Percentiles rank a stretch among this genome's conserved stretches.
Evolutionary conservation across 305 asterid genomes (phyloP).

Genomic region (Fraxinus sp.): DNA sequence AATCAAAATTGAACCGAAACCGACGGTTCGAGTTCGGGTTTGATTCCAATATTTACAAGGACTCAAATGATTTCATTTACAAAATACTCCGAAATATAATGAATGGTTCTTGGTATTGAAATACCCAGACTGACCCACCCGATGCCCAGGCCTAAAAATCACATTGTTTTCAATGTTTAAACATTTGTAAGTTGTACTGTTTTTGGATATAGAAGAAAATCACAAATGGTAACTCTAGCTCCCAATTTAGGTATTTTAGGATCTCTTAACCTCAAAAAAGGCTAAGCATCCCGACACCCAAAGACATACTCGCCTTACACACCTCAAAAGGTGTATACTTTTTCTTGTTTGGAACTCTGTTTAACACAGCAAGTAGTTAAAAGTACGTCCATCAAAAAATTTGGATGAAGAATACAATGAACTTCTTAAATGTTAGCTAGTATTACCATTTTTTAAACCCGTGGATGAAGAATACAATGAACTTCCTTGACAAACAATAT

Average conservation of each 20-base stretch:
- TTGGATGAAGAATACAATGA: background rate
- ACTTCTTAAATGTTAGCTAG: background rate
- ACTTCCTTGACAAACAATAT: background rate
- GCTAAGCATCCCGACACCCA: background rate
- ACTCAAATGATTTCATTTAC: too few species aligned
- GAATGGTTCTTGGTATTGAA: background rate
- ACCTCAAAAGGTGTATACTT: background rate
- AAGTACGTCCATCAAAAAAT: background rate
- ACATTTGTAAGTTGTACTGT: background rate
- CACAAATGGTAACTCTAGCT: background rate
- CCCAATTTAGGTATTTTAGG: background rate
- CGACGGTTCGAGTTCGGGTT: background rate
- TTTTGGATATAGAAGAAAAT: background rate
- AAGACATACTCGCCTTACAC: background rate
- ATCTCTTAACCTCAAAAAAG: background rate
- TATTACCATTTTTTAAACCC: background rate
- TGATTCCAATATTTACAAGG: background rate
- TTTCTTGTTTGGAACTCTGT: background rate
- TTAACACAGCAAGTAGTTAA: background rate
- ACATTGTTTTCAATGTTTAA: background rate
- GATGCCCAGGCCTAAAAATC: background rate
- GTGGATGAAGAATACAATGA: background rate
- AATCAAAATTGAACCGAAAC: too few species aligned
- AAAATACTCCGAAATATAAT: background rate
- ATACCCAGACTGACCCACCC: background rate